Percentiles rank a stretch among this genome's conserved stretches.
These are phyloP conservation scores for Didymella lethalis DNA, from an alignment of 2,329 filamentous ascomycete genomes.

Conservation along the genomic window DNA sequence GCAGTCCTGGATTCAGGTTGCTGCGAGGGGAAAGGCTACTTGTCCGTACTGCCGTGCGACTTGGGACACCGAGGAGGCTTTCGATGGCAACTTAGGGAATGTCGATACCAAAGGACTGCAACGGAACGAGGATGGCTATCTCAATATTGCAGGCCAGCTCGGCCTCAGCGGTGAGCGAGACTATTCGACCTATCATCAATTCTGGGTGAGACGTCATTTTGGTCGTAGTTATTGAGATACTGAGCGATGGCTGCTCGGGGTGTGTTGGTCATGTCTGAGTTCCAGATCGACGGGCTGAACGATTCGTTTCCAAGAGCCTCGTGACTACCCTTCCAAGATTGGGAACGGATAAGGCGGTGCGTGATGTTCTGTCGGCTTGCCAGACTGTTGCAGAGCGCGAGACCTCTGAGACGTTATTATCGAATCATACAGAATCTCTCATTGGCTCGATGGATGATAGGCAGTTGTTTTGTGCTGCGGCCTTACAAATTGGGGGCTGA, in stretches of 20 bases:
- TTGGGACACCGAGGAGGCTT: slow-evolving; percentile 60
- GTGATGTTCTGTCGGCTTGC: background rate
- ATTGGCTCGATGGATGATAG: background rate
- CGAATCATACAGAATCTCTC: background rate
- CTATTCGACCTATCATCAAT: slow-evolving; percentile 39
- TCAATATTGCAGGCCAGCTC: slow-evolving; percentile 69
- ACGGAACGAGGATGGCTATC: slow-evolving; percentile 63
- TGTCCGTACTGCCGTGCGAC: slow-evolving; percentile 68
- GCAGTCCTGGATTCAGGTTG: slow-evolving; percentile 57
- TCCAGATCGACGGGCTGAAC: background rate
- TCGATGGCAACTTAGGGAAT: slow-evolving; percentile 49
- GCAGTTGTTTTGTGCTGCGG: background rate
- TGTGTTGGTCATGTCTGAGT: background rate
- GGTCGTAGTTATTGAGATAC: slow-evolving; percentile 6
- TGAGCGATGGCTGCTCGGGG: background rate
- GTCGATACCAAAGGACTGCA: slow-evolving; percentile 56
- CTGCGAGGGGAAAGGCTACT: slow-evolving; percentile 54
- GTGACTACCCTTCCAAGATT: background rate
- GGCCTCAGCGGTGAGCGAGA: slow-evolving; percentile 62
- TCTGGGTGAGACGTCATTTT: slow-evolving; percentile 34
- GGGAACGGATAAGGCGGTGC: background rate
- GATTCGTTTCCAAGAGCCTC: background rate
- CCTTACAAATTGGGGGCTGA: background rate
- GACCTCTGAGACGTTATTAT: background rate
- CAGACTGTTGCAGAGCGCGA: background rate